Evolutionary conservation across 2,329 filamentous ascomycete species (phyloP).

Genomic region (Botrytis porri): DNA sequence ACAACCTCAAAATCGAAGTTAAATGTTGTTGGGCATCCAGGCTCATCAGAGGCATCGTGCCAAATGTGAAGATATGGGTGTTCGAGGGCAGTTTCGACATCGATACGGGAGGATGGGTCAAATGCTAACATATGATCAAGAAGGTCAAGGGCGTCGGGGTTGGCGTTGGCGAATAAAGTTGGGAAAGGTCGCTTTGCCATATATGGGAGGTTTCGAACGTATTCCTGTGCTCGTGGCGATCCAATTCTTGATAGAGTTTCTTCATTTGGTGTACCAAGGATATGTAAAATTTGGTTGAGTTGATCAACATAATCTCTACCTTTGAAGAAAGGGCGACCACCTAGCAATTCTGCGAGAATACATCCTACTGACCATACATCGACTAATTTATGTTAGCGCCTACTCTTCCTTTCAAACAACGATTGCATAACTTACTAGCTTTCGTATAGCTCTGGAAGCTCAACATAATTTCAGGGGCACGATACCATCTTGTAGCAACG

Average conservation of each 20-base stretch:
- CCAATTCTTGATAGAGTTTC: slow-evolving; percentile 92
- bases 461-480: slow-evolving; percentile 98
- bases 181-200: slow-evolving; percentile 94
- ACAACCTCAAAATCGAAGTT: slow-evolving; percentile 99
- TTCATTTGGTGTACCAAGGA: slow-evolving; percentile 93
- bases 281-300: slow-evolving; percentile 98
- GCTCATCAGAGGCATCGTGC: slow-evolving; percentile 97
- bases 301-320: slow-evolving; percentile 99
- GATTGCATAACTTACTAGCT: slow-evolving; percentile 73
- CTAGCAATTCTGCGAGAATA: slow-evolving; percentile 92
- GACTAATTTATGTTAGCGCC: slow-evolving; percentile 54
- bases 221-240: slow-evolving; percentile 93
- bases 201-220: slow-evolving; percentile 91
- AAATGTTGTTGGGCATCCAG: slow-evolving; percentile 87
- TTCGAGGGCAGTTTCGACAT: slow-evolving; percentile 91
- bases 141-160: slow-evolving; percentile 91
- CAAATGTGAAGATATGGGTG: slow-evolving; percentile 93
- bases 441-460: slow-evolving; percentile 99
- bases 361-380: slow-evolving; percentile 99
- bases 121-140: slow-evolving; percentile 97
- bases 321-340: slow-evolving; percentile 98
- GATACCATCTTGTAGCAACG: slow-evolving; percentile 97
- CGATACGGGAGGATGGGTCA: slow-evolving; percentile 89
- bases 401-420: neutral
- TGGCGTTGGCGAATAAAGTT: slow-evolving; percentile 86